phyloP scores from a whole-genome alignment of 139 green algal species.

The Tetraselmis chui region DNA sequence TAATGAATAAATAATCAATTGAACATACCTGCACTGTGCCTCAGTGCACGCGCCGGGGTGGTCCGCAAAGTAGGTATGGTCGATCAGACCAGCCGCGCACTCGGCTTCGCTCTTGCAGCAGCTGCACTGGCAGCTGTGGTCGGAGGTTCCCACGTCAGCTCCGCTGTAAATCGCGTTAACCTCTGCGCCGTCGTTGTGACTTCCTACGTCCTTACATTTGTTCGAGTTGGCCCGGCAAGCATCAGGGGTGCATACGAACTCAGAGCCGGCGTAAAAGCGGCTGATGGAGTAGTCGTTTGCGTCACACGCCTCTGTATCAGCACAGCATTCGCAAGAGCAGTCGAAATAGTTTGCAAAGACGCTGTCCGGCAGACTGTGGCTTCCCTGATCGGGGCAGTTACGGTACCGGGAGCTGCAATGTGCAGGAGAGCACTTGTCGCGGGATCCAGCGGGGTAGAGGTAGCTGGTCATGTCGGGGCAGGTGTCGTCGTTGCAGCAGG shows the following conservation, averaged over 20 bases:
- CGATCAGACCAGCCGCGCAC: background rate
- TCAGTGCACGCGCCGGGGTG: background rate
- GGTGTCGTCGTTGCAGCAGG: background rate
- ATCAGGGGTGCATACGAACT: background rate
- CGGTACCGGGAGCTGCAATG: background rate
- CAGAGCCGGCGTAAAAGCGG: background rate
- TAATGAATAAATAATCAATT: too few species aligned
- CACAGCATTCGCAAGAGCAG: background rate
- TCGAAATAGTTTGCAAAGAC: background rate
- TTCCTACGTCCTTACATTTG: background rate
- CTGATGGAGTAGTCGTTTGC: background rate
- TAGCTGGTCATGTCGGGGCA: background rate
- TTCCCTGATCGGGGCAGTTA: background rate
- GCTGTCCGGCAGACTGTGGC: background rate
- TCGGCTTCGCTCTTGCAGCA: background rate
- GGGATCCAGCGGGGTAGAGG: background rate
- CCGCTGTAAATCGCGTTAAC: background rate
- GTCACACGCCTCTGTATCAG: background rate
- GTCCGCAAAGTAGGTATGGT: background rate
- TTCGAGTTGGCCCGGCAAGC: background rate
- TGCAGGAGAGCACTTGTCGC: background rate
- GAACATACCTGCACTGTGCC: background rate
- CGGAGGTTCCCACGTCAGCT: background rate
- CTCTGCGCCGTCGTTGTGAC: background rate
- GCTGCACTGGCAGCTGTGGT: background rate